Percentiles rank a stretch among this genome's conserved stretches.
Evolutionary conservation across 2,329 filamentous ascomycete genomes (phyloP).

Genomic region (Mycocentrospora acerina): DNA sequence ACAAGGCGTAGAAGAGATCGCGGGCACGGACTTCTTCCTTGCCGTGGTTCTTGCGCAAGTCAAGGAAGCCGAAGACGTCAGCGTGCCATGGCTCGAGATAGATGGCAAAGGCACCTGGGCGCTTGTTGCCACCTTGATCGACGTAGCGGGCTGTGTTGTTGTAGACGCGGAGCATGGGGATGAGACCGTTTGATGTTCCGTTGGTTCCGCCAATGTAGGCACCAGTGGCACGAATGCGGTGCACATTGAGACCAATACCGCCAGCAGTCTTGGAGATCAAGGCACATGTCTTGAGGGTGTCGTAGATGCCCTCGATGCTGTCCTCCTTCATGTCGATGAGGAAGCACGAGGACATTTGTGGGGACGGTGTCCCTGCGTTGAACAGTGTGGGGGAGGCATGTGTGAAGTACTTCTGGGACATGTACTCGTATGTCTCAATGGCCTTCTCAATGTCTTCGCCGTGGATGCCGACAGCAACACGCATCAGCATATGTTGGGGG

Average conservation of each 20-base stretch:
- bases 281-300: constrained; percentile 97
- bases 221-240: constrained; percentile 94
- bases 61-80: constrained; percentile 95
- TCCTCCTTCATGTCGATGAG: constrained; percentile 99
- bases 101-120: constrained; percentile 96
- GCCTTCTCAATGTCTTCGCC: constrained; percentile 92
- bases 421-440: constrained; percentile 97
- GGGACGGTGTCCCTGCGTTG: constrained; percentile 93
- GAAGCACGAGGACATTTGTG: constrained; percentile 97
- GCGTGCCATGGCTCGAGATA: constrained; percentile 99
- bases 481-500: constrained; percentile 99
- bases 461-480: constrained; percentile 95
- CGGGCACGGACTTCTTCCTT: constrained; percentile 97
- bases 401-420: constrained; percentile 98
- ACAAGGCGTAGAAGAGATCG: constrained; percentile 95
- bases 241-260: constrained; percentile 94
- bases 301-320: constrained; percentile 98
- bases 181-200: constrained; percentile 94
- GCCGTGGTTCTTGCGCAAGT: constrained; percentile 98
- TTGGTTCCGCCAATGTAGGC: constrained; percentile 99
- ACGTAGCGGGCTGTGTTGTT: constrained; percentile 99
- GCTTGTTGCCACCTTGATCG: constrained; percentile 98
- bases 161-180: constrained; percentile 97
- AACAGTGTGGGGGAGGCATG: constrained; percentile 97
- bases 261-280: constrained; percentile 99